Evolutionary conservation across 2,329 filamentous ascomycete species (phyloP), one percentile per base, ranked within the genome.

Genomic region (Aureobasidium sp.): DNA sequence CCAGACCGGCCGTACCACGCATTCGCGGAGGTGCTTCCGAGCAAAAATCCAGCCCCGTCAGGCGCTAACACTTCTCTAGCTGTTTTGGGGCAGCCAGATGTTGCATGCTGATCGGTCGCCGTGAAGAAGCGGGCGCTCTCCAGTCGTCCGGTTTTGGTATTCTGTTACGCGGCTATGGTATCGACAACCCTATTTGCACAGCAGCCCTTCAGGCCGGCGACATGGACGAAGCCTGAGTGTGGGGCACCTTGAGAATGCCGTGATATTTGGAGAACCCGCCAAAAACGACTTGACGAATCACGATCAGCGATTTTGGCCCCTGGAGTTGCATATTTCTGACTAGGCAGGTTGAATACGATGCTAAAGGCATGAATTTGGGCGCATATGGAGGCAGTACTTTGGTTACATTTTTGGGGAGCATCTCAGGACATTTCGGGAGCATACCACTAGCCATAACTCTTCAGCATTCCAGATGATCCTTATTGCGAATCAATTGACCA

Each of bases 71-170:
- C 20, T 27, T n/a, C 11, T 27, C 22, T 47, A 62, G 59, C 39
- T 53, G 37, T 31, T 56, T 47, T 34, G 60, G 60, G 9, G 60
- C 60, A 39, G 60, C 60, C 14, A 37, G 45, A 37, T 62, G 51
- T 15, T 44, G 41, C 31, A n/a, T 27, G n/a, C 8, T 47, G 9
- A 37, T 49, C n/a, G 31, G 27, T 41, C 49, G 14, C 6, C 34
- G 14, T 7, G 60, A 31, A 48, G 42, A 56, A 57, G 51, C 60
- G 29, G 20, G 39, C 39, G 25, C 2, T 5, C 42, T 47, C 14
- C 37, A 48, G 31, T 25, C 39, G 17, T 29, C 39, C 8, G 49
- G 34, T 14, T 29, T 56, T 12, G 31, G 15, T 8, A 17, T 57
- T 9, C 31, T 56, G 39, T 42, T 56, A 20, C 42, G 49, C 42